phyloP scores from a whole-genome alignment of 2,329 filamentous ascomycete genomes.

The Cyphellophora attinorum region DNA sequence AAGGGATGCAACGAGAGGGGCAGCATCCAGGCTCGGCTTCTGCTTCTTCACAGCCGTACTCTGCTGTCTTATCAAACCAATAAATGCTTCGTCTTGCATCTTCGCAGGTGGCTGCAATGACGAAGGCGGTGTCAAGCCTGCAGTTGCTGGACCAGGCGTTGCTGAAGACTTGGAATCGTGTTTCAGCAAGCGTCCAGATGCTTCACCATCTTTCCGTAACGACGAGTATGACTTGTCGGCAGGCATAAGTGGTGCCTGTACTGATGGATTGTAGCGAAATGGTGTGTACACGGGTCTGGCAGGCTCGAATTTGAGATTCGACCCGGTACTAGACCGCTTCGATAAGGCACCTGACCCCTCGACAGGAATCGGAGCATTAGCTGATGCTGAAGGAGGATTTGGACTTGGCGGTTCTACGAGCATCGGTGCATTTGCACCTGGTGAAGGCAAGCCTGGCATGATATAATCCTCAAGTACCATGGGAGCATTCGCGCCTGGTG shows the following conservation, averaged over 20 bases:
- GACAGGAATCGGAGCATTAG: background rate
- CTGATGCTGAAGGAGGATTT: background rate
- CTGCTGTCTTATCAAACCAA: constrained; percentile 37
- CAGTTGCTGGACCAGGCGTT: constrained; percentile 12
- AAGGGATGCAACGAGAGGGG: background rate
- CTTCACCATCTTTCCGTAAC: constrained; percentile 33
- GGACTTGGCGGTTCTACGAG: constrained; percentile 4
- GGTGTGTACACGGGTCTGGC: constrained; percentile 33
- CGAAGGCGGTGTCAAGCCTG: constrained; percentile 14
- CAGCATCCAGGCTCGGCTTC: constrained; percentile 9
- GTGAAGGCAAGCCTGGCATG: constrained; percentile 12
- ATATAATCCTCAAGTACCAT: constrained; percentile 19
- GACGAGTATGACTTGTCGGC: constrained; percentile 39
- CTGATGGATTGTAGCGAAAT: constrained; percentile 34
- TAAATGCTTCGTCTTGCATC: constrained; percentile 34
- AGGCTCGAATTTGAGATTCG: constrained; percentile 23
- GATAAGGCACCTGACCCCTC: constrained; percentile 1
- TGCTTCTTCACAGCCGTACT: constrained; percentile 22
- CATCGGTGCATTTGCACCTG: constrained; percentile 13
- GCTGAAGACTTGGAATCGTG: constrained; percentile 19
- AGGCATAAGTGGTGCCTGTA: constrained; percentile 30
- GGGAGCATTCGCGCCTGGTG: constrained; percentile 17
- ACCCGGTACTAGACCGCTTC: constrained; percentile 2
- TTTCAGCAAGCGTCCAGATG: constrained; percentile 34
- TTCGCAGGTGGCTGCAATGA: constrained; percentile 9